A percentile compares a stretch with the other conserved stretches of the same genome.
Evolutionary conservation across 2,329 filamentous ascomycete genomes (phyloP).

Genomic region (Fusarium staphyleae): DNA sequence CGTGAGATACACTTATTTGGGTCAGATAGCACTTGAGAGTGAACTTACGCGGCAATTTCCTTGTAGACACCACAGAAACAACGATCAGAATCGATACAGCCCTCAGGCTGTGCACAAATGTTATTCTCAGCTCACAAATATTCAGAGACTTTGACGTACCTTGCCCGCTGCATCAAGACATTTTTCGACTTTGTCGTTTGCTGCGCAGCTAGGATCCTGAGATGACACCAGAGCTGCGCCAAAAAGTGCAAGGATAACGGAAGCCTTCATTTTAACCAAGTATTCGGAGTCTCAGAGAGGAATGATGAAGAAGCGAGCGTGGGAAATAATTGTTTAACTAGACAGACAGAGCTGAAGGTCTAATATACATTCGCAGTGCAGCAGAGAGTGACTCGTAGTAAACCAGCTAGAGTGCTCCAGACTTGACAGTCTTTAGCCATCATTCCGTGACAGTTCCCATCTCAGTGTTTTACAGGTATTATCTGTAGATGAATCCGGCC

Average conservation of each 20-base stretch:
- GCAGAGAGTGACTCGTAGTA: no score
- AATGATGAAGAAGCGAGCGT: not conserved
- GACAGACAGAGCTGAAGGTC: not conserved
- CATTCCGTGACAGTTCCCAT: no score
- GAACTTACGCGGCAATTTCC: slow-evolving; percentile 11
- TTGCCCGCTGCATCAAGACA: slow-evolving; percentile 20
- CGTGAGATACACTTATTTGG: no score
- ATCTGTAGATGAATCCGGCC: no score
- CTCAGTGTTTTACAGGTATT: no score
- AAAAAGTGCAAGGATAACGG: slow-evolving; percentile 2
- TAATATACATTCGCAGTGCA: not conserved
- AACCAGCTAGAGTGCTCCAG: not conserved
- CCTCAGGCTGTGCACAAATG: not conserved
- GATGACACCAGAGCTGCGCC: not conserved
- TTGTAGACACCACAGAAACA: slow-evolving; percentile 23
- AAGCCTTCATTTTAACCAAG: slow-evolving; percentile 4
- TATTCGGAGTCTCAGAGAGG: no score
- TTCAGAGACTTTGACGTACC: not conserved
- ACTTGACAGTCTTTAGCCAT: not conserved
- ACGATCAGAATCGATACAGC: slow-evolving; percentile 4
- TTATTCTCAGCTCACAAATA: not conserved
- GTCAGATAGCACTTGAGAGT: not conserved
- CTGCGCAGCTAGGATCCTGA: slow-evolving; percentile 7
- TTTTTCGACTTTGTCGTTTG: not conserved
- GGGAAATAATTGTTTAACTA: not conserved